phyloP scores from a whole-genome alignment of 345 rosid genomes.

The Brassica juncea region DNA sequence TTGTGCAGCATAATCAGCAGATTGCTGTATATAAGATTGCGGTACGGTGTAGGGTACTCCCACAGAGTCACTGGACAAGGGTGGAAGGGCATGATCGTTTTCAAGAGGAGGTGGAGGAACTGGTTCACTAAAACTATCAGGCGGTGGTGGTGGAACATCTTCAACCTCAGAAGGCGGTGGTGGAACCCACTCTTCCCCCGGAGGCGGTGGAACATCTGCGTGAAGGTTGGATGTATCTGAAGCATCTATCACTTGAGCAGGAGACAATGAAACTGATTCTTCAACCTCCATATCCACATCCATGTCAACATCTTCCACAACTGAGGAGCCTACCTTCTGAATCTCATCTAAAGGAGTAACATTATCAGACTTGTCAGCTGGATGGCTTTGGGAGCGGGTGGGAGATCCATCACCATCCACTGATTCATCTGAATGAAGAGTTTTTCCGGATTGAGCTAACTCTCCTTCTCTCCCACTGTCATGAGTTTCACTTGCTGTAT shows the following conservation, averaged over 20 bases:
- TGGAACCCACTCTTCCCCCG: slow-evolving; percentile 89
- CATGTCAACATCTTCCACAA: slow-evolving; percentile 80
- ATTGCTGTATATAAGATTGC: slow-evolving; percentile 55
- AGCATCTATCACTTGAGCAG: slow-evolving; percentile 25
- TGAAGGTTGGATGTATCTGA: slow-evolving; percentile 47
- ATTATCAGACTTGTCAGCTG: slow-evolving; percentile 43
- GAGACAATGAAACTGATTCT: slow-evolving; percentile 47
- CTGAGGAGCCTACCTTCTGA: slow-evolving; percentile 36
- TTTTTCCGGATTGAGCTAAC: slow-evolving; percentile 36
- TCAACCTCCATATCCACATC: slow-evolving; percentile 99
- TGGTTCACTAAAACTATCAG: slow-evolving; percentile 64
- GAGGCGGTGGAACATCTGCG: slow-evolving; percentile 63
- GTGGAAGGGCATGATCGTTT: slow-evolving; percentile 49
- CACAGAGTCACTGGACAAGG: slow-evolving; percentile 61
- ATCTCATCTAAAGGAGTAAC: slow-evolving; percentile 38
- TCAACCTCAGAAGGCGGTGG: slow-evolving; percentile 89
- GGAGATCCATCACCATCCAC: slow-evolving; percentile 38
- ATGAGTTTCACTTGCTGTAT: slow-evolving; percentile 40
- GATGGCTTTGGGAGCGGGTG: slow-evolving; percentile 38
- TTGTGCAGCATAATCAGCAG: slow-evolving; percentile 50
- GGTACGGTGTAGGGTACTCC: slow-evolving; percentile 53
- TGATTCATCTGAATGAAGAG: slow-evolving; percentile 35
- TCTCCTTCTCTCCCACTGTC: slow-evolving; percentile 37
- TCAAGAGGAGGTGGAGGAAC: slow-evolving; percentile 82
- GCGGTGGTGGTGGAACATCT: slow-evolving; percentile 84